phyloP scores from a whole-genome alignment of 2,329 filamentous ascomycete genomes.

The Sporothrix brunneoviolacea region DNA sequence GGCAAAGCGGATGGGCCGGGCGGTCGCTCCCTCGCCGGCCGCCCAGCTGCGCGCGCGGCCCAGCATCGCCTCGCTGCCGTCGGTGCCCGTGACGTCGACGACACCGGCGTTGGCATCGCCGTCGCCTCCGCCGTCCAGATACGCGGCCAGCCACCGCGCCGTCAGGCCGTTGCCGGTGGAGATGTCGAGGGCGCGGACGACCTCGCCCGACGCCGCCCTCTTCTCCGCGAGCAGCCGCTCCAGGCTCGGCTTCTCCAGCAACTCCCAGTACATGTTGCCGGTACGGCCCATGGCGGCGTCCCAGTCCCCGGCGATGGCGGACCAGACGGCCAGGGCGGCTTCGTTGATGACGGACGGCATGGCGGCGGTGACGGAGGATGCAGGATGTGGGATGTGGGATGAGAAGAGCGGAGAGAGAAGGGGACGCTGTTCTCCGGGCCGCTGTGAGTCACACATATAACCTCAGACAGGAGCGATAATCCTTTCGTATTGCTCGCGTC shows the following conservation, averaged over 20 bases:
- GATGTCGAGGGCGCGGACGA: slow-evolving; percentile 37
- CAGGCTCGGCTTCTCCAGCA: slow-evolving; percentile 36
- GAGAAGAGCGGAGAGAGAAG: too few species aligned
- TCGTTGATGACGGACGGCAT: slow-evolving; percentile 12
- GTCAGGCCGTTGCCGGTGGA: slow-evolving; percentile 44
- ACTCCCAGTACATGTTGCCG: slow-evolving; percentile 39
- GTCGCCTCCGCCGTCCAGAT: slow-evolving; percentile 1
- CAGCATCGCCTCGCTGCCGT: slow-evolving; percentile 37
- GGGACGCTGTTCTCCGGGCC: too few species aligned
- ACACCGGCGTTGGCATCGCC: slow-evolving; percentile 18
- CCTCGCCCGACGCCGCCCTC: slow-evolving; percentile 6
- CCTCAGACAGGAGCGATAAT: too few species aligned
- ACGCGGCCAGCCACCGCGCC: slow-evolving; percentile 35
- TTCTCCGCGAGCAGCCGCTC: slow-evolving; percentile 27
- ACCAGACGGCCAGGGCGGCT: slow-evolving; percentile 31
- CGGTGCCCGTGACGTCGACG: slow-evolving; percentile 36
- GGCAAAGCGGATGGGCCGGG: slow-evolving; percentile 25
- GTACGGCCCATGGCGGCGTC: slow-evolving; percentile 32
- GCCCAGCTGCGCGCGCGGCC: slow-evolving; percentile 23
- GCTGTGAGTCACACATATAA: too few species aligned
- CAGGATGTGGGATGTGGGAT: too few species aligned
- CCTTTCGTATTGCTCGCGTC: too few species aligned
- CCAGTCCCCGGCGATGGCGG: slow-evolving; percentile 36
- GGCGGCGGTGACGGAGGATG: slow-evolving; percentile 5
- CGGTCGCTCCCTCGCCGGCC: background rate